Conservation (phyloP, 805 yeast species). For the Pichia thaimueangensis region DNA sequence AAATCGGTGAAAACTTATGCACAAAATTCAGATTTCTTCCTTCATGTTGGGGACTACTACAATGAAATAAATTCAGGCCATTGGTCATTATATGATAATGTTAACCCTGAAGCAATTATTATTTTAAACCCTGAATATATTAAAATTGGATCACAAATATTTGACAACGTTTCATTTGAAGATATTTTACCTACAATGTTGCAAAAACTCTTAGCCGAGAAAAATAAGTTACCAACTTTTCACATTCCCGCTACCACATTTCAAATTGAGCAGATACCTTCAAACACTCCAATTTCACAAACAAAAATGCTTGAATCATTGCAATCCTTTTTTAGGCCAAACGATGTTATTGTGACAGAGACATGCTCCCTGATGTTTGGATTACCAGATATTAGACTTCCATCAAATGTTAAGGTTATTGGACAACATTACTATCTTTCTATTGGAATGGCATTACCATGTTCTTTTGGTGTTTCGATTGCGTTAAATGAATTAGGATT, state of each 20-base stretch:
- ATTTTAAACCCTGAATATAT: conserved; percentile 49
- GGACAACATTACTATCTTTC: conserved; percentile 77
- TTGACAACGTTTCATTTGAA: conserved; percentile 43
- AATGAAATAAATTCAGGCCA: conserved; percentile 70
- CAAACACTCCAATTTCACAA: conserved; percentile 40
- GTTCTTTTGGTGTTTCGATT: conserved; percentile 73
- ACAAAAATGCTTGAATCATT: conserved; percentile 37
- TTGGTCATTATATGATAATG: conserved; percentile 39
- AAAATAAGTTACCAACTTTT: conserved; percentile 9
- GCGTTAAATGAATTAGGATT: conserved; percentile 52
- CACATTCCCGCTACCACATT: conserved; percentile 10
- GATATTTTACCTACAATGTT: conserved; percentile 40
- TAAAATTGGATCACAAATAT: conserved; percentile 36
- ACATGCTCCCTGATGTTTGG: conserved; percentile 83
- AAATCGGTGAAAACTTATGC: conserved; percentile 42
- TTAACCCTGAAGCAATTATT: conserved; percentile 38
- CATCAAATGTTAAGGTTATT: conserved; percentile 42
- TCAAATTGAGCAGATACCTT: conserved; percentile 19
- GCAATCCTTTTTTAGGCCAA: conserved; percentile 34
- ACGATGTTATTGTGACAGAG: conserved; percentile 72
- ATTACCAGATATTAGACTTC: conserved; percentile 59
- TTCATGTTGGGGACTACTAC: conserved; percentile 62
- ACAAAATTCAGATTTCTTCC: conserved; percentile 55
- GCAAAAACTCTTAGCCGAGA: conserved; percentile 26
- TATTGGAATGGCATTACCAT: conserved; percentile 86